Base-by-base conservation (phyloP, 345 rosid species). In the Atalantia buxifolia region DNA sequence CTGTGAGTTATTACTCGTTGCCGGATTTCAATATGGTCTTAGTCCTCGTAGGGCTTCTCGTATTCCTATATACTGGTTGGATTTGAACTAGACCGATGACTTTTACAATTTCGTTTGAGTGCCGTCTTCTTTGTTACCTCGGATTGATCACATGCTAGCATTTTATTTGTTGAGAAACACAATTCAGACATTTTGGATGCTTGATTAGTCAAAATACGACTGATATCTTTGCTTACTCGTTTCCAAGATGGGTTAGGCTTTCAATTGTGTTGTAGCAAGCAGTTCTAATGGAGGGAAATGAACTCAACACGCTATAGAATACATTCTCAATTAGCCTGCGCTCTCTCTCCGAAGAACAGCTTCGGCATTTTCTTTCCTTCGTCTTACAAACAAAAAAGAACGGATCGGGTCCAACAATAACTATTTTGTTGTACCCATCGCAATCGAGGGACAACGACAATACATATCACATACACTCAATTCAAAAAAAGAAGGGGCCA, bases 1-100 rank as follows among this genome's bases (percentile, higher is more conserved):
- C 94, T 22, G 94, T 92, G 79, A 86, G 92, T 87, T 69, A 67
- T 12, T 70, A 50, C 16, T 60, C 4, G 12, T 63, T 25, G 13
- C 42, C n/a, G 55, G 42, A 14, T 57, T 56, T 70, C 35, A 19
- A 1, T 71, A 55, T 69, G 22, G 56, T 71, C 1, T 42, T 66
- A 2, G 36, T 8, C 33, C 21, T 55, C 36, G 4, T 16, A 7
- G 21, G 22, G 22, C 9, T 36, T 21, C 60, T 38, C 14, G 45
- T 24, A 13, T 35, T 33, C 12, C 14, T 33, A 73, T 59, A 57
- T 72, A 19, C 6, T 19, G 25, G 16, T 28, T 62, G 61, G 42
- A 5, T 75, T 14, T 50, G 48, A 24, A 55, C 35, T 8, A 35
- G 31, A 55, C 60, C 18, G 0, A 28, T 42, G 38, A 30, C 4